Evolutionary conservation across 2,329 filamentous ascomycete species (phyloP).

Genomic region (Sphaerulina populicola): DNA sequence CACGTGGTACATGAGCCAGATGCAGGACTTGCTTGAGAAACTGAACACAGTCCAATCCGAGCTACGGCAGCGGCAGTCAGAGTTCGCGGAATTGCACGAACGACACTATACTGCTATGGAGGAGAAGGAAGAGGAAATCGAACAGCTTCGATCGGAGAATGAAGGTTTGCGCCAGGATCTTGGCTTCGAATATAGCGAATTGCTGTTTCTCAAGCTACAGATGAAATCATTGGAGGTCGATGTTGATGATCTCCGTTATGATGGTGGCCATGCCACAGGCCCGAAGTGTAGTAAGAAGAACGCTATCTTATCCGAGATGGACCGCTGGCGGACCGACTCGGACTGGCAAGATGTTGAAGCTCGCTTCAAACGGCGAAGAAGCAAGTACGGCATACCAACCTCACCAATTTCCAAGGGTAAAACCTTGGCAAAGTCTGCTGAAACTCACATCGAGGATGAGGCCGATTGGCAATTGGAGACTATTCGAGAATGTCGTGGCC

Average conservation of each 20-base stretch:
- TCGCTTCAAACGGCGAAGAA: conserved; percentile 26
- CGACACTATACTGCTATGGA: conserved; percentile 26
- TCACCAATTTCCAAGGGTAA: conserved; percentile 14
- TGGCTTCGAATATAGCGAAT: conserved; percentile 34
- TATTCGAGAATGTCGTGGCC: conserved; percentile 21
- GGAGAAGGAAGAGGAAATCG: conserved; percentile 27
- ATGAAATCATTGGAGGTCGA: conserved; percentile 34
- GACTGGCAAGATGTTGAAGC: conserved; percentile 33
- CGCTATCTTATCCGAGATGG: conserved; percentile 27
- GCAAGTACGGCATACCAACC: conserved; percentile 26
- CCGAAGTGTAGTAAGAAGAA: conserved; percentile 15
- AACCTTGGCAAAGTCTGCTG: conserved; percentile 3
- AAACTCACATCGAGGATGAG: conserved; percentile 11
- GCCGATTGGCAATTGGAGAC: conserved; percentile 26
- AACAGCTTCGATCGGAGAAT: conserved; percentile 33
- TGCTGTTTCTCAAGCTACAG: conserved; percentile 36
- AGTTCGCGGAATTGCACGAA: conserved; percentile 30
- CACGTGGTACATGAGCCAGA: conserved; percentile 25
- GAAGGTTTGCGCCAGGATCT: conserved; percentile 33
- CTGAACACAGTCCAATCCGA: conserved; percentile 28
- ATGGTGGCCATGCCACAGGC: conserved; percentile 13
- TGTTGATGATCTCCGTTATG: conserved; percentile 20
- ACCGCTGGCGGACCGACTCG: conserved; percentile 28
- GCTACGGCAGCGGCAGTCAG: conserved; percentile 29
- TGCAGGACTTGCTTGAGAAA: conserved; percentile 27